Base-by-base conservation (phyloP, 179 eudicot species). In the Carnegiea gigantea region DNA sequence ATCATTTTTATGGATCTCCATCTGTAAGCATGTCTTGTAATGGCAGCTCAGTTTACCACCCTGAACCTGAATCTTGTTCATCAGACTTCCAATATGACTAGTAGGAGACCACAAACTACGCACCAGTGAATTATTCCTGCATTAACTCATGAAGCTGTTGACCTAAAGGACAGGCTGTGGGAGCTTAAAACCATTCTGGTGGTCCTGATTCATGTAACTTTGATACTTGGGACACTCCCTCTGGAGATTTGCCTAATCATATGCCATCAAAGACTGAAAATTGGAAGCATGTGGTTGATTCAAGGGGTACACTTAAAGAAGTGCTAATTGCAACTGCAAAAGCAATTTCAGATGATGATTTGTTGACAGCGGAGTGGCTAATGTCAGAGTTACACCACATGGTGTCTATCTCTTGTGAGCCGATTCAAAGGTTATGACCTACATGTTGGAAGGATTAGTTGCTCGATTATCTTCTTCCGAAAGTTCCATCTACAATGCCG, bases 171-270 rank as follows among this genome's bases (percentile, higher is more conserved):
- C 81, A 89, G 82, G 77, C 77, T 91, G 62, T 82, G 80, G 78
- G 93, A 91, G 79, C 88, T 90, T 0, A 93, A 91, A 81, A 81
- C 77, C 23, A 89, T 79, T 36, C 85, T 91, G 95, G 73, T 91
- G 78, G 90, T 46, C 86, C 92, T 5, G 88, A 87, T 81, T 9
- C 57, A 15, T 11, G 17, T 51, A 15, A 51, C 57, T 70, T 79
- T 20, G 81, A 81, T 15, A 53, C 76, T 1, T 79, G 44, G 70
- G 80, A 79, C 14, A 9, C 26, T 60, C 30, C 83, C 11, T 10
- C 73, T 9, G 43, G 68, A 46, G 74, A 80, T 72, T 79, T 59
- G 49, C 12, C 79, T 49, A 24, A 65, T 44, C 70, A 54, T 53
- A 48, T 21, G 3, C 48, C 79, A 20, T 65, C 77, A 5, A 88